A percentile compares a stretch with the other conserved stretches of the same genome.
These are phyloP conservation scores for Xylaria telfairii DNA, from an alignment of 495 filamentous ascomycete genomes.

Conservation along the genomic window DNA sequence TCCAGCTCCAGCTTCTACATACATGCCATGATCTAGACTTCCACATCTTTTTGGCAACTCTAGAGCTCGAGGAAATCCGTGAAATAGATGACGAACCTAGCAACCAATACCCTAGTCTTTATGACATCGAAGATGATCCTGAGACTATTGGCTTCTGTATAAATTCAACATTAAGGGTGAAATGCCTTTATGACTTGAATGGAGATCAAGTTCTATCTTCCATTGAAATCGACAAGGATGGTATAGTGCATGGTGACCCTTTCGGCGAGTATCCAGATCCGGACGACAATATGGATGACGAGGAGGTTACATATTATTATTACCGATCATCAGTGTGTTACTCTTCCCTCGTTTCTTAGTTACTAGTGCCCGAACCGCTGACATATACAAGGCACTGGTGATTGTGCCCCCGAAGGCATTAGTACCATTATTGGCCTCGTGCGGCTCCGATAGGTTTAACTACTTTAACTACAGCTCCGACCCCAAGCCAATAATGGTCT, in stretches of 20 bases:
- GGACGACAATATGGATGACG: neutral
- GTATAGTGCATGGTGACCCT: neutral
- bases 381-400: slow-evolving; percentile 5
- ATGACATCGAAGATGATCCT: neutral
- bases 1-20: neutral
- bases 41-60: neutral
- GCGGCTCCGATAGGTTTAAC: neutral
- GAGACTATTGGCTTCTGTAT: neutral
- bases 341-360: neutral
- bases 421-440: neutral
- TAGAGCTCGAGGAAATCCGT: neutral
- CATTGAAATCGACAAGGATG: neutral
- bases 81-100: neutral
- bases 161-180: neutral
- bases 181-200: neutral
- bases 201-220: slow-evolving; percentile 1
- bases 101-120: neutral
- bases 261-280: neutral
- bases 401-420: slow-evolving; percentile 13
- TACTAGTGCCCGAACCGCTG: neutral
- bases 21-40: neutral
- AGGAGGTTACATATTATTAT: neutral
- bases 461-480: neutral
- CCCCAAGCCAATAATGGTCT: neutral
- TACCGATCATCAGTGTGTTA: neutral